phyloP scores from a whole-genome alignment of 2,329 filamentous ascomycete species.

The Aspergillus pseudoterreus region DNA sequence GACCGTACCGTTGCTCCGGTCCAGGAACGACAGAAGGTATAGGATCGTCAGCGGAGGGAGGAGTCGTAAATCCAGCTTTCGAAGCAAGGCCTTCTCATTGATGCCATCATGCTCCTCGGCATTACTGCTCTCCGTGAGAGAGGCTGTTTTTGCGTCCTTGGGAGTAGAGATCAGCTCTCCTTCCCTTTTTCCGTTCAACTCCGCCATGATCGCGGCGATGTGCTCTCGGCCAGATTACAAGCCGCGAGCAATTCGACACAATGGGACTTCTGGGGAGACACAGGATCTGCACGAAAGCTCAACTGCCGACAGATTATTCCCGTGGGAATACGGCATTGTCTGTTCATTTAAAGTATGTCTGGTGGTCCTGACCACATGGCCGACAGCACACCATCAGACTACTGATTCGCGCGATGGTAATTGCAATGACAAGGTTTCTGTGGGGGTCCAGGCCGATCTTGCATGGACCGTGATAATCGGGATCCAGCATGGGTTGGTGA shows the following conservation, averaged over 20 bases:
- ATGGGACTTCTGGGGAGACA: not conserved
- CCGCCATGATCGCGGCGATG: conserved; percentile 4
- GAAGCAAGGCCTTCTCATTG: conserved; percentile 38
- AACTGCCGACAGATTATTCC: too few relatives aligned
- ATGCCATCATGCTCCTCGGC: conserved; percentile 21
- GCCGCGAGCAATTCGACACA: not conserved
- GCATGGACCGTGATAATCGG: not conserved
- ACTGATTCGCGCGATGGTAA: conserved; percentile 11
- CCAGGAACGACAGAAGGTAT: conserved; percentile 44
- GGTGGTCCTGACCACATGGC: not conserved
- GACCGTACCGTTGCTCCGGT: conserved; percentile 38
- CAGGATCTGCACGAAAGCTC: not conserved
- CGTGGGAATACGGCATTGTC: too few relatives aligned
- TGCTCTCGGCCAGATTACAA: not conserved
- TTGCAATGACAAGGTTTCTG: conserved; percentile 4
- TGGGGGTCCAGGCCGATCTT: conserved; percentile 7
- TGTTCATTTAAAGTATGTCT: too few relatives aligned
- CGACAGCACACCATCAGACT: conserved; percentile 16
- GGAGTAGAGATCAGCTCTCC: not conserved
- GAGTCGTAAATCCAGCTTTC: conserved; percentile 44
- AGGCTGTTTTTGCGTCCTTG: conserved; percentile 2
- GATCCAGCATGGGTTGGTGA: conserved; percentile 4
- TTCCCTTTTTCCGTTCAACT: conserved; percentile 6
- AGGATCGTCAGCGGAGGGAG: conserved; percentile 43
- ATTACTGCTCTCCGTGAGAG: conserved; percentile 12